Base-by-base conservation (phyloP, 345 rosid genomes). In the Camelina hispida region DNA sequence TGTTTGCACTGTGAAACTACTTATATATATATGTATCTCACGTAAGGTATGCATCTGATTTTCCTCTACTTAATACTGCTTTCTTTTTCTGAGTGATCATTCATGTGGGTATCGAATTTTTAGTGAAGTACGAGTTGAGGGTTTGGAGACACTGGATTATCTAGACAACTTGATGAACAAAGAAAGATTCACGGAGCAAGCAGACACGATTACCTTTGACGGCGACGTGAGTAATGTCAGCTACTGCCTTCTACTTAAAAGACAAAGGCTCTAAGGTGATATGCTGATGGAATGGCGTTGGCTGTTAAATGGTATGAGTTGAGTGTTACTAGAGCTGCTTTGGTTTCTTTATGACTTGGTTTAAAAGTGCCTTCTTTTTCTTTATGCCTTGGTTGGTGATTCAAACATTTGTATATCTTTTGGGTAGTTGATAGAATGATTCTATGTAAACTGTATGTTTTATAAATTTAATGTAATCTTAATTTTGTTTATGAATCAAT, bases 61-160 rank as follows among this genome's bases (percentile, higher is more conserved):
- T 22, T 54, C 43, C 38, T 22, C 34, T 54, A n/a, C 48, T 42
- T 37, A n/a, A n/a, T 5, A 9, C 50, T 68, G 50, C 15, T 22
- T 57, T 25, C 68, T 50, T 65, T 22, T 10, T 59, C 25, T 51
- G 8, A 52, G 18, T 40, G 34, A n/a, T n/a, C 48, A 25, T 20
- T 64, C 37, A 53, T 62, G 22, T 65, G 35, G 35, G 51, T 78
- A 59, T 67, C 62, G 51, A 50, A 82, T 79, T 84, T 79, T 80
- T 91, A 94, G 98, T 75, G 98, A 94, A 90, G 97, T 94, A 43
- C 91, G 98, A 2, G 87, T 94, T 23, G 98, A 94, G 80, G 98
- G 98, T 57, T 80, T 94, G 90, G 98, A 94, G 91, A 94, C 98
- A 2, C 95, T 94, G 23, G 96, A 94, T 84, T 94, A 86, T 79